These are phyloP conservation scores for Cadophora malorum DNA, from an alignment of 2,329 filamentous ascomycete genomes.

Conservation along the genomic window DNA sequence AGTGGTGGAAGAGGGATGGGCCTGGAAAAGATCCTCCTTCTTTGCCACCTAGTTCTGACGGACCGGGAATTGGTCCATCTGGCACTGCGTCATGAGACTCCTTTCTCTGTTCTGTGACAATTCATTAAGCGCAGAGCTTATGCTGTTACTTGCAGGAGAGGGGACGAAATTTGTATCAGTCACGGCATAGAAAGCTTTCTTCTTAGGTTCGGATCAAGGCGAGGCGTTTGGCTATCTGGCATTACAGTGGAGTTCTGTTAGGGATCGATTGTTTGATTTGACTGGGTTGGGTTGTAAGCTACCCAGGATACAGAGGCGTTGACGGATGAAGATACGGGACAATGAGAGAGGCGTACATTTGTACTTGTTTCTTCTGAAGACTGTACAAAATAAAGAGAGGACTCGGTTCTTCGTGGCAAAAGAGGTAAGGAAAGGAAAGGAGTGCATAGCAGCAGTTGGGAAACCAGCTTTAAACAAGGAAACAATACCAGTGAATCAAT, in stretches of 20 bases:
- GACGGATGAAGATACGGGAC: not conserved
- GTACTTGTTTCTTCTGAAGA: not conserved
- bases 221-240: constrained; percentile 11
- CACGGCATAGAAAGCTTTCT: not conserved
- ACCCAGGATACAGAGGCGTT: constrained; percentile 16
- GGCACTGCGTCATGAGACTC: constrained; percentile 6
- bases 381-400: constrained; percentile 5
- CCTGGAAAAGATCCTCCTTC: constrained; percentile 35
- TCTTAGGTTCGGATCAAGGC: not conserved
- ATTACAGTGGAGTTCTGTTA: not conserved
- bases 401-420: not conserved
- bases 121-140: not conserved
- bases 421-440: not conserved
- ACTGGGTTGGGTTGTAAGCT: constrained; percentile 9
- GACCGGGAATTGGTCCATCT: constrained; percentile 27
- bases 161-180: not conserved
- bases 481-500: not conserved
- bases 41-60: constrained; percentile 19
- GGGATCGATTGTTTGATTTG: not conserved
- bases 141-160: not conserved
- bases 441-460: not conserved
- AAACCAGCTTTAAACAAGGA: not conserved
- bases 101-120: not conserved
- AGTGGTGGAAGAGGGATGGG: constrained; percentile 56
- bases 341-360: not conserved